phyloP scores from a whole-genome alignment of 768 basidiomycete genomes.

The Mycena crocata region DNA sequence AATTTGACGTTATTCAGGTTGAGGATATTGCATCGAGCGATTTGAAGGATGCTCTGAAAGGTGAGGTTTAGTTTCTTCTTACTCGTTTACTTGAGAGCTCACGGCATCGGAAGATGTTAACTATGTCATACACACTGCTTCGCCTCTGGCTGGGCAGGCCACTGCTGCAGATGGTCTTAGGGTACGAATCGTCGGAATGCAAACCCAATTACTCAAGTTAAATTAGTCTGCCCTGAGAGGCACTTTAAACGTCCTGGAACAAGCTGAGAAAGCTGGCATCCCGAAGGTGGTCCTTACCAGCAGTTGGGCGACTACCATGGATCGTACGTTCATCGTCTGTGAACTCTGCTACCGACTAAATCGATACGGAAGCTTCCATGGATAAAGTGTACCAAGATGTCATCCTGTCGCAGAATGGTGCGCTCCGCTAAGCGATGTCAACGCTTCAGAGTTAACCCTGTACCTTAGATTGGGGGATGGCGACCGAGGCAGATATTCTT shows the following conservation, averaged over 20 bases:
- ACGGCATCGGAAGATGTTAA: neutral
- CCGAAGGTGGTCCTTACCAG: conserved; percentile 9
- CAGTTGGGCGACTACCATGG: conserved; percentile 16
- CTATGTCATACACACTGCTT: conserved; percentile 2
- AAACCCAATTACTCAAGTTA: neutral
- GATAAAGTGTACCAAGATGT: conserved; percentile 6
- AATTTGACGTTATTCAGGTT: neutral
- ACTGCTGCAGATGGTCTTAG: conserved; percentile 1
- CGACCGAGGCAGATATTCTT: conserved; percentile 45
- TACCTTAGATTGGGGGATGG: conserved; percentile 48
- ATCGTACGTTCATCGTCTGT: neutral
- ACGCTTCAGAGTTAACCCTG: neutral
- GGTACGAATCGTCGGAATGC: neutral
- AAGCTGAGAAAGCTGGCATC: conserved; percentile 6
- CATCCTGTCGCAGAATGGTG: neutral
- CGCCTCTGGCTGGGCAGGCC: neutral
- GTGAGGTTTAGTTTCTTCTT: neutral
- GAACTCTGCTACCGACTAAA: neutral
- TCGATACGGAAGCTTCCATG: neutral
- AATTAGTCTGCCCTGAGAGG: conserved; percentile 2
- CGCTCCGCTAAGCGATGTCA: neutral
- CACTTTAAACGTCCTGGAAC: conserved; percentile 8
- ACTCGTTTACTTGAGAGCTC: neutral
- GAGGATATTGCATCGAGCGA: neutral
- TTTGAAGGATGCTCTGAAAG: neutral